A percentile compares a stretch with the other conserved stretches of the same genome.
phyloP scores from a whole-genome alignment of 306 rosid species.

The cucumber (Cucumis sativus) region DNA sequence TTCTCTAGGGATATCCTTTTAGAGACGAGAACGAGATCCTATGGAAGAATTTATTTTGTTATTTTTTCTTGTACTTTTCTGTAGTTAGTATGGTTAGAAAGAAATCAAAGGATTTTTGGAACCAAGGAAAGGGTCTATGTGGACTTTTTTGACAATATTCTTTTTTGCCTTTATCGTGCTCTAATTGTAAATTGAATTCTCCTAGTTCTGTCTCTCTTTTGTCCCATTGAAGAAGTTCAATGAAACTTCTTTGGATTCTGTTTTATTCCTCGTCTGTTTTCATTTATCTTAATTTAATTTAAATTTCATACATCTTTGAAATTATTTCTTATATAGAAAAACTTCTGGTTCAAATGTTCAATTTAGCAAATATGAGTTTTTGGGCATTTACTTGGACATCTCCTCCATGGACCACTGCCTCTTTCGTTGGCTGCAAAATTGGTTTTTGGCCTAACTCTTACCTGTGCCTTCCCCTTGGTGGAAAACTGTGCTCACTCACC shows the following conservation, averaged over 20 bases:
- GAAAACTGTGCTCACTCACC: too few species aligned
- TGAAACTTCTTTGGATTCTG: background rate
- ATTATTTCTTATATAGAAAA: too few species aligned
- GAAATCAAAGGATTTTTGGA: background rate
- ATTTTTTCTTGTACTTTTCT: background rate
- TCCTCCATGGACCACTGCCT: too few species aligned
- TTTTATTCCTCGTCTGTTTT: too few species aligned
- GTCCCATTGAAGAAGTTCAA: background rate
- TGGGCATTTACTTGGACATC: too few species aligned
- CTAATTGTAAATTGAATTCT: background rate
- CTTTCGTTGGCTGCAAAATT: too few species aligned
- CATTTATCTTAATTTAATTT: too few species aligned
- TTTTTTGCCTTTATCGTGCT: background rate
- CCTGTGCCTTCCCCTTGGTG: too few species aligned
- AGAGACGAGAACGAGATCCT: background rate
- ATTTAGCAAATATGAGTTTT: too few species aligned
- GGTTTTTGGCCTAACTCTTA: too few species aligned
- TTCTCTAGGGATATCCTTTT: background rate
- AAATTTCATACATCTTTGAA: too few species aligned
- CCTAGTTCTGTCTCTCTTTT: background rate
- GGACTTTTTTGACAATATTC: background rate
- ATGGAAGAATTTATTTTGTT: background rate
- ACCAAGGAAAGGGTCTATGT: background rate
- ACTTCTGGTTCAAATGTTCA: too few species aligned
- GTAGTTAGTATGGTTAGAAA: background rate